A percentile compares a stretch with the other conserved stretches of the same genome.
phyloP scores from a whole-genome alignment of 2,329 filamentous ascomycete genomes.

The Colletotrichum sp. region DNA sequence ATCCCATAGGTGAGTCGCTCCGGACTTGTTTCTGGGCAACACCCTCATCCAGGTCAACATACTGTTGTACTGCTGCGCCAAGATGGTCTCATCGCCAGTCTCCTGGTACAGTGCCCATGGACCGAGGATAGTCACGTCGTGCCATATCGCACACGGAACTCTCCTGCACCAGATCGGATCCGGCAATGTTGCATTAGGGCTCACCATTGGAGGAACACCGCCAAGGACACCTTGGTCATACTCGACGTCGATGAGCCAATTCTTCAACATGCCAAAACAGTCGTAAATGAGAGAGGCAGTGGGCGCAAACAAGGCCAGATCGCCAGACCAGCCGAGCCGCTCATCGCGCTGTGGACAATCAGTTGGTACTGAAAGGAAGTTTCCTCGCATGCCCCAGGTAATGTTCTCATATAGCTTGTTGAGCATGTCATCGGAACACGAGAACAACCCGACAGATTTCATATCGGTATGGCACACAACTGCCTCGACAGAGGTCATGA shows the following conservation, averaged over 20 bases:
- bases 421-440: constrained; percentile 4
- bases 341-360: constrained; percentile 18
- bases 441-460: not conserved
- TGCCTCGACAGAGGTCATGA: not conserved
- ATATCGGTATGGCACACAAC: constrained; percentile 18
- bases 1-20: constrained; percentile 5
- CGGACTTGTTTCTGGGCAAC: constrained; percentile 5
- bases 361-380: constrained; percentile 18
- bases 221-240: constrained; percentile 35
- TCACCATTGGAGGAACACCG: constrained; percentile 36
- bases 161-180: constrained; percentile 12
- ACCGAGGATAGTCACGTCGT: constrained; percentile 9
- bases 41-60: constrained; percentile 7
- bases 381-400: constrained; percentile 11
- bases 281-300: constrained; percentile 9
- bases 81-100: not conserved
- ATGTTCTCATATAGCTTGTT: constrained; percentile 13
- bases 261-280: constrained; percentile 2
- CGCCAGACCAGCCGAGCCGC: constrained; percentile 8
- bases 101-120: constrained; percentile 15
- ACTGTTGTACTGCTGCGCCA: not conserved
- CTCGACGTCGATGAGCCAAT: constrained; percentile 3
- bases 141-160: constrained; percentile 21
- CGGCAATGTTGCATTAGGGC: constrained; percentile 28
- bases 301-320: constrained; percentile 8